These are phyloP conservation scores for Penstemon barbatus DNA, from an alignment of 257 asterid genomes.

Conservation along the genomic window DNA sequence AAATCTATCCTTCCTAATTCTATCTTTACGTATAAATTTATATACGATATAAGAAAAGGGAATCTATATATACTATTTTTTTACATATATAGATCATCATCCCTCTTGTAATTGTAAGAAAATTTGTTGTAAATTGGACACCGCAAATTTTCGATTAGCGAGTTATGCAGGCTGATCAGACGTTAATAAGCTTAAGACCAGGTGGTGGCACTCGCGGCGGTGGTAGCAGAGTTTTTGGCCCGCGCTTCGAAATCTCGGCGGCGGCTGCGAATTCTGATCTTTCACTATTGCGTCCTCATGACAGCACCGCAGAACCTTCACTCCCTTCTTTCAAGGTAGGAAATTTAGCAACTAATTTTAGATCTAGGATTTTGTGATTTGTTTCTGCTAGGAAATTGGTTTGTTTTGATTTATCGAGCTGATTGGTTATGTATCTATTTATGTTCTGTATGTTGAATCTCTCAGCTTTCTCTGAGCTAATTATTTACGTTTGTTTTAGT, in stretches of 20 bases:
- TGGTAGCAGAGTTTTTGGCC: conserved; percentile 49
- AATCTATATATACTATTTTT: conserved; percentile 12
- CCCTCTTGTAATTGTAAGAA: neutral
- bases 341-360: conserved; percentile 26
- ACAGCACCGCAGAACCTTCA: conserved; percentile 38
- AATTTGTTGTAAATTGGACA: conserved; percentile 31
- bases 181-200: conserved; percentile 68
- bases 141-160: conserved; percentile 28
- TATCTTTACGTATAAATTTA: conserved; percentile 22
- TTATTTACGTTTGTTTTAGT: neutral
- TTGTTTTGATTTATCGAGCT: neutral
- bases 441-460: neutral
- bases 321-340: conserved; percentile 50
- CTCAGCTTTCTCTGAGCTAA: no score
- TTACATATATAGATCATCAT: conserved; percentile 9
- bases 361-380: conserved; percentile 37
- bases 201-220: conserved; percentile 63
- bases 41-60: conserved; percentile 18
- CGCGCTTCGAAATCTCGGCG: conserved; percentile 46
- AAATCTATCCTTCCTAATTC: conserved; percentile 11
- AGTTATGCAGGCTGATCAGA: conserved; percentile 70
- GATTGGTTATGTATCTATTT: neutral
- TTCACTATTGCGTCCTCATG: conserved; percentile 54
- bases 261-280: conserved; percentile 49
- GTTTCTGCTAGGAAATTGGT: neutral